These are phyloP conservation scores for Alloascoidea hylecoeti DNA, from an alignment of 805 yeast genomes.

Conservation along the genomic window DNA sequence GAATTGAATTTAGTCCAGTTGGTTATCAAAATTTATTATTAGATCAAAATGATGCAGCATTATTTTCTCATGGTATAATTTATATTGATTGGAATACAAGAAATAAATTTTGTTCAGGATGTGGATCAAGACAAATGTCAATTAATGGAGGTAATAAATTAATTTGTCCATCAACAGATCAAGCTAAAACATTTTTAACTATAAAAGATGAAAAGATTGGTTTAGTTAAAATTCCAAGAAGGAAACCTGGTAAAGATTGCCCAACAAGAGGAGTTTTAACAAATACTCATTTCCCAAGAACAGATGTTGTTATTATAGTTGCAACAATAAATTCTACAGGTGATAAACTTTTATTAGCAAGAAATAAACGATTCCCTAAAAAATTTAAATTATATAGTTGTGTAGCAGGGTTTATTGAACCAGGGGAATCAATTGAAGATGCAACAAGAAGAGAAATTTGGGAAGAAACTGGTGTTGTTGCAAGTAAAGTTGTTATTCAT, in stretches of 20 bases:
- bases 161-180: constrained; percentile 18
- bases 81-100: constrained; percentile 74
- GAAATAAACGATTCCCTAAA: constrained; percentile 45
- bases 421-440: constrained; percentile 81
- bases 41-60: constrained; percentile 34
- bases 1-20: background rate
- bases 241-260: constrained; percentile 11
- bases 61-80: constrained; percentile 73
- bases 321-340: constrained; percentile 56
- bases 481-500: constrained; percentile 39
- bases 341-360: constrained; percentile 54
- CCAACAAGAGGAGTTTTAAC: constrained; percentile 33
- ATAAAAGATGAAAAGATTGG: constrained; percentile 9
- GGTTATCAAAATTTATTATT: constrained; percentile 2
- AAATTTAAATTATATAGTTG: constrained; percentile 51
- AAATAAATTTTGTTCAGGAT: constrained; percentile 72
- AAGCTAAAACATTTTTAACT: background rate
- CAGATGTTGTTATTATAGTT: constrained; percentile 80
- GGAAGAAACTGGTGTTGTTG: constrained; percentile 87
- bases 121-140: constrained; percentile 38
- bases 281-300: constrained; percentile 81
- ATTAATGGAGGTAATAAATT: constrained; percentile 26
- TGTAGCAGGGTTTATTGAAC: constrained; percentile 94
- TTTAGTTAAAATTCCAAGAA: constrained; percentile 3
- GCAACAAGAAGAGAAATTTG: constrained; percentile 83